Evolutionary conservation across 164 flowering plant species (phyloP).

Genomic region (Vitis amurensis): DNA sequence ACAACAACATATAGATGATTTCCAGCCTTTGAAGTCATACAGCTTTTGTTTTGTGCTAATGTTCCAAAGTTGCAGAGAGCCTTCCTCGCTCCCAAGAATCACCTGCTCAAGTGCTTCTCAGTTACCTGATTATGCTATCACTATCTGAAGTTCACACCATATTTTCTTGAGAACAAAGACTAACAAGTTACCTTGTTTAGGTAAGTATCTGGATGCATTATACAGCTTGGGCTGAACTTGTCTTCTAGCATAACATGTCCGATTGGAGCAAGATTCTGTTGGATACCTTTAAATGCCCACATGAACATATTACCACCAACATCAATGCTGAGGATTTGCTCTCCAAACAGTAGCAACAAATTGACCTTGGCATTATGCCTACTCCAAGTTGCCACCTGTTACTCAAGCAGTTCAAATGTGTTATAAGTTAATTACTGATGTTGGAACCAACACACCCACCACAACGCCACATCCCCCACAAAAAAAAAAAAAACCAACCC

Average conservation of each 20-base stretch:
- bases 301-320: slow-evolving; percentile 68
- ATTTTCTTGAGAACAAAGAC: slow-evolving; percentile 8
- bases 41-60: slow-evolving; percentile 80
- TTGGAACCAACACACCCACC: too few relatives aligned
- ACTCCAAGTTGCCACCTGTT: slow-evolving; percentile 90
- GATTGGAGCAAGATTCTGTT: slow-evolving; percentile 58
- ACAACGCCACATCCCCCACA: too few relatives aligned
- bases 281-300: slow-evolving; percentile 86
- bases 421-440: too few relatives aligned
- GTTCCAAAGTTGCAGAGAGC: slow-evolving; percentile 89
- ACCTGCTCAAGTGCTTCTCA: slow-evolving; percentile 44
- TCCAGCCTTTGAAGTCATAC: slow-evolving; percentile 89
- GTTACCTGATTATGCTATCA: neutral
- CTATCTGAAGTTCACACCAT: neutral
- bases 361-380: slow-evolving; percentile 78
- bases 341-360: slow-evolving; percentile 78
- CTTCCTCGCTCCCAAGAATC: slow-evolving; percentile 83
- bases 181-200: slow-evolving; percentile 71
- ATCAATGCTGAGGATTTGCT: slow-evolving; percentile 80
- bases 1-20: slow-evolving; percentile 73
- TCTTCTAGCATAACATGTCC: slow-evolving; percentile 60
- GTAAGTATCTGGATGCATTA: slow-evolving; percentile 97
- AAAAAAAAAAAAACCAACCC: too few relatives aligned
- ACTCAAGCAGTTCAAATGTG: too few relatives aligned
- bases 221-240: slow-evolving; percentile 73